A percentile compares a stretch with the other conserved stretches of the same genome.
phyloP scores from a whole-genome alignment of 768 basidiomycete species.

The Daedaleopsis sinensis region DNA sequence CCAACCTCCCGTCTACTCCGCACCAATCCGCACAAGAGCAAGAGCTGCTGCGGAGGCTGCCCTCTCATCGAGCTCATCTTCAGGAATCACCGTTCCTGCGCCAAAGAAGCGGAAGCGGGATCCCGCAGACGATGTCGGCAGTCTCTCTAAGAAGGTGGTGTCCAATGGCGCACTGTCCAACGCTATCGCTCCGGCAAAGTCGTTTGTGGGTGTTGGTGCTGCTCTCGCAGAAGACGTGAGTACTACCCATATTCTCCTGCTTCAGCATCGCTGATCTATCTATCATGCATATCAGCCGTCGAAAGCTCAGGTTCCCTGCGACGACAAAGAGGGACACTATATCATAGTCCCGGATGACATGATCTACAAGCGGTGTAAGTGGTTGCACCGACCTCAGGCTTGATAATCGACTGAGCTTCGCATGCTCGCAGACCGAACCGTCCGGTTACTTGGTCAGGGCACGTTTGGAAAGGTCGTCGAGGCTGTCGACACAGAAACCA shows the following conservation, averaged over 20 bases:
- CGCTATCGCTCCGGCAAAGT: slow-evolving; percentile 53
- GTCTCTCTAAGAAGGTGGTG: slow-evolving; percentile 65
- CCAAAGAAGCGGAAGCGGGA: slow-evolving; percentile 88
- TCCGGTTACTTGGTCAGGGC: slow-evolving; percentile 90
- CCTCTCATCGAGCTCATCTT: slow-evolving; percentile 64
- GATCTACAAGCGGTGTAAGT: slow-evolving; percentile 83
- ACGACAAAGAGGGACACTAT: slow-evolving; percentile 99
- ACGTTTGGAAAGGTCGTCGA: slow-evolving; percentile 99
- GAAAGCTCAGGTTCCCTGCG: slow-evolving; percentile 75
- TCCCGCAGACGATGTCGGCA: slow-evolving; percentile 70
- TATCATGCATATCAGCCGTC: slow-evolving; percentile 50
- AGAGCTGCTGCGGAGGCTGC: slow-evolving; percentile 86
- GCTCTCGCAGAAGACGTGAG: slow-evolving; percentile 70
- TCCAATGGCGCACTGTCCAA: slow-evolving; percentile 53
- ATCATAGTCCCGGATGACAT: slow-evolving; percentile 92
- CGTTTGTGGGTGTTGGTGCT: slow-evolving; percentile 69
- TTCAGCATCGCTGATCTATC: slow-evolving; percentile 17
- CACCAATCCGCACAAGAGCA: slow-evolving; percentile 82
- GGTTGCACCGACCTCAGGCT: neutral
- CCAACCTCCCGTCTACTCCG: slow-evolving; percentile 75
- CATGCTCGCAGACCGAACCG: slow-evolving; percentile 77
- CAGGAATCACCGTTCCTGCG: slow-evolving; percentile 61
- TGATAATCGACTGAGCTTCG: neutral
- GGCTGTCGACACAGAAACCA: slow-evolving; percentile 77
- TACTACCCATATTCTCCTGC: slow-evolving; percentile 25